Evolutionary conservation across 257 asterid genomes (phyloP), one percentile per base, ranked within the genome.

Genomic region (Solanum neorickii): DNA sequence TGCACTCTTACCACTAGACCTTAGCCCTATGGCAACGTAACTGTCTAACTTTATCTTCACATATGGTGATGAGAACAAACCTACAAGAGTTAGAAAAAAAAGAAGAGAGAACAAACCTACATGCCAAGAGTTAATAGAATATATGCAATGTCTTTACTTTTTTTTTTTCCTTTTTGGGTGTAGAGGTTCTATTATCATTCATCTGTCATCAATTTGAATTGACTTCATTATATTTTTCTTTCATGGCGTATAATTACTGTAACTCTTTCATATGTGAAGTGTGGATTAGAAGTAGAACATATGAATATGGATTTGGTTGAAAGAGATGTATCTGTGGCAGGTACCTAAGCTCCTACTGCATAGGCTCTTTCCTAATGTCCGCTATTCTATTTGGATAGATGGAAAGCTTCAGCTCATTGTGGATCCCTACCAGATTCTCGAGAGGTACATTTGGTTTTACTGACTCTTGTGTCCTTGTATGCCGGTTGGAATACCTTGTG

Each of bases 351-450:
- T 97, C 86, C 92, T 97, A 86, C 86, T 95, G 88, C 99, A 97
- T 88, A 93, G 99, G 89, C 98, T 97, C 87, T 96, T 97, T 89
- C 98, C 99, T 39, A 97, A 95, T 78, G 91, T 94, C 73, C 93
- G 99, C 65, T 96, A 88, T 91, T 97, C 99, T 82, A 89, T 97
- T 87, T 97, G 99, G 99, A 93, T 97, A 87, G 99, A 97, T 89
- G 99, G 97, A 84, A 97, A 97, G 92, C 99, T 97, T 86, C 94
- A 93, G 92, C 99, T 97, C 35, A 93, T 95, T 86, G 96, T 91
- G 89, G 99, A 97, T 89, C 99, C 99, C 52, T 96, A 94, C 93
- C 99, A 94, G 90, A 88, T 95, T 89, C 98, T 97, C 78, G 99
- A 97, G 92, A 94, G 99, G 99, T 93, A 93, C 83, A 60, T 49